Evolutionary conservation across 768 basidiomycete species (phyloP).

Genomic region (Dentipellis sp.): DNA sequence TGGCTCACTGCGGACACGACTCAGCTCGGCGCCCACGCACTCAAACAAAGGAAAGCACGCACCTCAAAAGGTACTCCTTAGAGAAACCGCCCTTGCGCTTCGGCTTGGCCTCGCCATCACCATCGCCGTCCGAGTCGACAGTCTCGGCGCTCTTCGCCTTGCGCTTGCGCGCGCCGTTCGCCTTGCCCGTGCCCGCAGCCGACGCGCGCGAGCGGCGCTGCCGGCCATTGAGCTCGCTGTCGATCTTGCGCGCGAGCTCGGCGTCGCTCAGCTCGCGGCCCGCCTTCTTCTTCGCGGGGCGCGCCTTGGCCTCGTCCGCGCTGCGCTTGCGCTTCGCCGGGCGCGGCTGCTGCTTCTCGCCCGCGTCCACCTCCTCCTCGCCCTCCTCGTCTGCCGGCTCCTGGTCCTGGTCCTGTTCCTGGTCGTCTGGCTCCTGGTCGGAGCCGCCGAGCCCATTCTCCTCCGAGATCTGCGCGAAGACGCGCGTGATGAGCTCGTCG

Average conservation of each 20-base stretch:
- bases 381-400: conserved; percentile 15
- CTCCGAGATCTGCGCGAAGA: conserved; percentile 51
- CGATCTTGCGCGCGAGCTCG: conserved; percentile 34
- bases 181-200: conserved; percentile 9
- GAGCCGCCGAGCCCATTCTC: conserved; percentile 13
- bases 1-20: conserved; percentile 42
- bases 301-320: conserved; percentile 12
- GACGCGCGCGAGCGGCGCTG: conserved; percentile 21
- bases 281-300: conserved; percentile 14
- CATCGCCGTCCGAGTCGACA: conserved; percentile 26
- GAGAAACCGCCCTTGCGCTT: conserved; percentile 52
- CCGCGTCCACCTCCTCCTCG: conserved; percentile 15
- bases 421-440: conserved; percentile 10
- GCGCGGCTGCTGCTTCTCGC: conserved; percentile 21
- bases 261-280: conserved; percentile 26
- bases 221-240: conserved; percentile 33
- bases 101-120: conserved; percentile 35
- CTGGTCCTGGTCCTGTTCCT: conserved; percentile 5
- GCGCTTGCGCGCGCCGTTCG: conserved; percentile 23
- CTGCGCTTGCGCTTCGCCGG: conserved; percentile 29
- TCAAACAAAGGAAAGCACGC: conserved; percentile 8
- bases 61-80: conserved; percentile 74
- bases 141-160: conserved; percentile 26
- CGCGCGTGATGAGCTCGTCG: conserved; percentile 55
- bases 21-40: conserved; percentile 3